These are phyloP conservation scores for Favolaschia claudopus DNA, from an alignment of 768 basidiomycete species.

Conservation along the genomic window DNA sequence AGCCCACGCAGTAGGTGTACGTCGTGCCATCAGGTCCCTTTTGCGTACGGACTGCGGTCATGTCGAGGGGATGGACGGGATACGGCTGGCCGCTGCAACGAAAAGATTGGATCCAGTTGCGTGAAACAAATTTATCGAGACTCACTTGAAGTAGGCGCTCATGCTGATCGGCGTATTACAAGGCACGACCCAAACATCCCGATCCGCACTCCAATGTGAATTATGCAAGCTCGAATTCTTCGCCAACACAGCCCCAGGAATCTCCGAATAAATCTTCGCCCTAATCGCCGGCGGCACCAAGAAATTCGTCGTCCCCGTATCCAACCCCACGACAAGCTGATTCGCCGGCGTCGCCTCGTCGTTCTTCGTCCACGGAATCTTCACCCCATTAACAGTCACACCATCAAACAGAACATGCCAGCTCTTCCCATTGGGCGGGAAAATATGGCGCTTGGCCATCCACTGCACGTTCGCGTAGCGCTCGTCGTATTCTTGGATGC, in stretches of 20 bases:
- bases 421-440: not conserved
- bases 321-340: not conserved
- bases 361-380: not conserved
- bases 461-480: not conserved
- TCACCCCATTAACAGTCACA: not conserved
- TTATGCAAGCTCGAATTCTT: not conserved
- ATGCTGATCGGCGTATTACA: not conserved
- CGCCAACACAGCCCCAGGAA: not conserved
- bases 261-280: not conserved
- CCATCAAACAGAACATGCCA: slow-evolving; percentile 1
- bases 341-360: not conserved
- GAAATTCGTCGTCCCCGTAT: not conserved
- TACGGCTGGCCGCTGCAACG: not conserved
- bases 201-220: not conserved
- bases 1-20: not conserved
- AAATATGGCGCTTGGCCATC: not conserved
- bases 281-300: not conserved
- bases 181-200: not conserved
- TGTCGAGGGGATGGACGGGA: slow-evolving; percentile 3
- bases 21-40: not conserved
- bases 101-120: not conserved
- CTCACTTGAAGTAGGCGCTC: too few relatives aligned
- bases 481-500: not conserved
- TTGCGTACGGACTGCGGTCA: not conserved
- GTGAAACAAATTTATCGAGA: too few relatives aligned